Conservation (phyloP, 495 filamentous ascomycete species). For the Talaromyces trachyspermus region DNA sequence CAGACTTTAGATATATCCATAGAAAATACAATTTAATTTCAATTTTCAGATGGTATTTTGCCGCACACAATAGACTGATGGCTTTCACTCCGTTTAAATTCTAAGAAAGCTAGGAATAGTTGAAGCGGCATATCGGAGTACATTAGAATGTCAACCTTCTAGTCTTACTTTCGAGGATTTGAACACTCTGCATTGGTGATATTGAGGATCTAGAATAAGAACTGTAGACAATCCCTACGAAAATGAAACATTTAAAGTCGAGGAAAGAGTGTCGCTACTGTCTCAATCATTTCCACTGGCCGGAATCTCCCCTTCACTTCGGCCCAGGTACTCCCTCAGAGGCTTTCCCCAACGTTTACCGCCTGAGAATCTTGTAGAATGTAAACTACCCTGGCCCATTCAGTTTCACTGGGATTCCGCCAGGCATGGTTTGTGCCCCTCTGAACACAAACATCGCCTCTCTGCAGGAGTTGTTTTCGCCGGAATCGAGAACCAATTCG, state of each 20-base stretch:
- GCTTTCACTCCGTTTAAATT: not conserved
- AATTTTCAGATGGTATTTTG: not conserved
- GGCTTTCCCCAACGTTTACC: constrained; percentile 33
- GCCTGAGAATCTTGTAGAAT: constrained; percentile 44
- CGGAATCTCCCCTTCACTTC: constrained; percentile 13
- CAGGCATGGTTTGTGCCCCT: constrained; percentile 44
- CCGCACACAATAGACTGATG: not conserved
- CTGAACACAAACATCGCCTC: constrained; percentile 64
- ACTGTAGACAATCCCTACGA: not conserved
- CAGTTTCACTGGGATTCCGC: constrained; percentile 28
- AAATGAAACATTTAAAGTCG: not conserved
- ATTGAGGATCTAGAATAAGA: not conserved
- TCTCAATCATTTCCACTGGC: constrained; percentile 44
- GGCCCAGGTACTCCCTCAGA: constrained; percentile 43
- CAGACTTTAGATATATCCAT: not conserved
- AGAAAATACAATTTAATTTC: not conserved
- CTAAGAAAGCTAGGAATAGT: not conserved
- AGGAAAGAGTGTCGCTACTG: constrained; percentile 3
- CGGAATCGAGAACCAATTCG: constrained; percentile 66
- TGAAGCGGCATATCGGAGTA: not conserved
- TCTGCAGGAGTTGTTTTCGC: constrained; percentile 54
- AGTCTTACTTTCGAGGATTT: not conserved
- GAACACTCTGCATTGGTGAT: not conserved
- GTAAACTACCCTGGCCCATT: constrained; percentile 52
- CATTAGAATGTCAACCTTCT: not conserved